Conservation (phyloP, 352 stramenopile genomes). For the Blastocystis sp. region DNA sequence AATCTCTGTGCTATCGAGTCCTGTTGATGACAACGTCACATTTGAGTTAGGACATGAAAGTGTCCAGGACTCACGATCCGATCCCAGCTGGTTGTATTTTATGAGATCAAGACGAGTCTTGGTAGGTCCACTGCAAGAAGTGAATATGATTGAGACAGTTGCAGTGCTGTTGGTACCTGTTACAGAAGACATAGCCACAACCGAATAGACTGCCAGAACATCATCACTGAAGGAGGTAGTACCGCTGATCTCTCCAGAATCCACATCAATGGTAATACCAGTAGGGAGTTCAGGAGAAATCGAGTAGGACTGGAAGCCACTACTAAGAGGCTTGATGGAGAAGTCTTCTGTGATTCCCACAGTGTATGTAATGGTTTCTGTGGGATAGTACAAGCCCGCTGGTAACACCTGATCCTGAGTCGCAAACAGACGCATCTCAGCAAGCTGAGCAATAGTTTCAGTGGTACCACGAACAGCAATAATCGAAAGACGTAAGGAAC, state of each 20-base stretch:
- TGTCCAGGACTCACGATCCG: constrained; percentile 42
- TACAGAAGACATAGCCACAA: constrained; percentile 28
- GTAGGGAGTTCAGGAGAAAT: constrained; percentile 35
- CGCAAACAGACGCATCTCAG: constrained; percentile 17
- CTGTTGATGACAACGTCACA: background rate
- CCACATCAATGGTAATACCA: constrained; percentile 22
- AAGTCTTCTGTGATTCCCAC: constrained; percentile 34
- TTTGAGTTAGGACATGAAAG: background rate
- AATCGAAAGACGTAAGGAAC: constrained; percentile 10
- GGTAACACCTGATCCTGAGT: constrained; percentile 3
- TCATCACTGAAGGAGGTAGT: background rate
- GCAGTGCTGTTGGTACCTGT: background rate
- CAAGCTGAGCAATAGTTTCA: constrained; percentile 4
- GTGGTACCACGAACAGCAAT: background rate
- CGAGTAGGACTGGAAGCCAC: constrained; percentile 13
- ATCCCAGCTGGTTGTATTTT: constrained; percentile 46
- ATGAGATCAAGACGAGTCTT: constrained; percentile 24
- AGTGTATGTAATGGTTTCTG: background rate
- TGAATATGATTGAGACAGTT: background rate
- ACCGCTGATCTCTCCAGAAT: constrained; percentile 55
- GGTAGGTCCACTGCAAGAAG: background rate
- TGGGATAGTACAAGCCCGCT: background rate
- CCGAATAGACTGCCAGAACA: background rate
- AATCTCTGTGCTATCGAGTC: constrained; percentile 9
- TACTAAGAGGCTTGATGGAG: constrained; percentile 28